phyloP scores from a whole-genome alignment of 129 eudicot species.

The Chrysanthemum seticuspe region DNA sequence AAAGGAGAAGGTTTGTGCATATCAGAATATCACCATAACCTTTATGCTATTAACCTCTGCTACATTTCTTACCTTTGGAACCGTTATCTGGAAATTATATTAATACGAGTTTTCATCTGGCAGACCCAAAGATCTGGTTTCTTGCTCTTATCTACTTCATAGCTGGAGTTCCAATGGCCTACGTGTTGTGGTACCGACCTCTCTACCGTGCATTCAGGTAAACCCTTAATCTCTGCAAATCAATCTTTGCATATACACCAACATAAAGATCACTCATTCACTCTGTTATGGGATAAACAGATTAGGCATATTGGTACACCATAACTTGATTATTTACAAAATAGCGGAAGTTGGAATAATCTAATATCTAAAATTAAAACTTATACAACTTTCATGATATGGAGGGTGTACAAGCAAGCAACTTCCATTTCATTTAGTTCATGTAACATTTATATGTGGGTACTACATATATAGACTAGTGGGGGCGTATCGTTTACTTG shows the following conservation, averaged over 20 bases:
- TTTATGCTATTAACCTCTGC: constrained; percentile 13
- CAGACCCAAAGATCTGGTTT: constrained; percentile 79
- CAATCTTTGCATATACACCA: neutral
- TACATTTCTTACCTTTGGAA: constrained; percentile 12
- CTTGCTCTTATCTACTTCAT: constrained; percentile 81
- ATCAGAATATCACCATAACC: neutral
- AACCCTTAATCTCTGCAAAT: neutral
- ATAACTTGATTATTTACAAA: neutral
- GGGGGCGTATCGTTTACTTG: constrained; percentile 4
- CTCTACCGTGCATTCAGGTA: constrained; percentile 96
- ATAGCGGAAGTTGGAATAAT: neutral
- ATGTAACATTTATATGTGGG: neutral
- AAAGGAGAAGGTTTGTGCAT: constrained; percentile 63
- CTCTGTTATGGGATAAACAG: neutral
- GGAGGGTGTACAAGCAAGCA: neutral
- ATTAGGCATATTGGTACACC: neutral
- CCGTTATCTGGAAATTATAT: neutral
- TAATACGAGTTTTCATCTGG: neutral
- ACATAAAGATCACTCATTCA: neutral
- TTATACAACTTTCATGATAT: neutral
- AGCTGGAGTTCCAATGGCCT: constrained; percentile 79
- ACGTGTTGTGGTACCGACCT: constrained; percentile 86
- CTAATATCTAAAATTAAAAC: neutral
- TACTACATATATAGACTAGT: neutral
- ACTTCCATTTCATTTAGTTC: neutral